Percentiles rank a stretch among this genome's conserved stretches.
These are phyloP conservation scores for Chlorophyllum brunneum DNA, from an alignment of 768 basidiomycete species.

Conservation along the genomic window DNA sequence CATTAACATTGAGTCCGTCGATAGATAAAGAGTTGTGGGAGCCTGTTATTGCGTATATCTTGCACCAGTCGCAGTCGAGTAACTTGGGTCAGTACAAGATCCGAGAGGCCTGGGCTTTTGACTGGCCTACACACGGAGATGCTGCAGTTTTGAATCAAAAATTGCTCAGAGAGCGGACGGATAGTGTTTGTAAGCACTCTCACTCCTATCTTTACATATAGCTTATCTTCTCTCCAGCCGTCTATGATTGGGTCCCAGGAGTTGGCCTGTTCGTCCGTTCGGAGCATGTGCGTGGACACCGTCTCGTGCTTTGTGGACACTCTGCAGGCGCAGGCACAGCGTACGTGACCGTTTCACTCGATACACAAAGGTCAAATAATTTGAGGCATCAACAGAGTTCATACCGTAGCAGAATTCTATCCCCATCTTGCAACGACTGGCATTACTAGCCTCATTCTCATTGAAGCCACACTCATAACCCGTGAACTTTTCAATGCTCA, in stretches of 20 bases:
- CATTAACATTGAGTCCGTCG: not conserved
- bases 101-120: slow-evolving; percentile 47
- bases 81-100: slow-evolving; percentile 21
- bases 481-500: slow-evolving; percentile 32
- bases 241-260: slow-evolving; percentile 34
- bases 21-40: slow-evolving; percentile 59
- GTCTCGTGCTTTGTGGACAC: slow-evolving; percentile 37
- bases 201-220: not conserved
- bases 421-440: slow-evolving; percentile 24
- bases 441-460: slow-evolving; percentile 31
- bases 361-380: not conserved
- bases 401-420: slow-evolving; percentile 32
- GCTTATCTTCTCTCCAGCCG: slow-evolving; percentile 21
- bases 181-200: slow-evolving; percentile 32
- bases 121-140: slow-evolving; percentile 50
- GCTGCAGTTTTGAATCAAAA: slow-evolving; percentile 40
- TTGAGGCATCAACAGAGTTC: slow-evolving; percentile 24
- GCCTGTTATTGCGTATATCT: slow-evolving; percentile 37
- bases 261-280: slow-evolving; percentile 31
- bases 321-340: slow-evolving; percentile 40
- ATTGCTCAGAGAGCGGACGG: slow-evolving; percentile 24
- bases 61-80: slow-evolving; percentile 22
- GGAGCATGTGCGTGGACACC: slow-evolving; percentile 28
- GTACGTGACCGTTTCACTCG: slow-evolving; percentile 22
- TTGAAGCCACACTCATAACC: slow-evolving; percentile 42